A percentile compares a stretch with the other conserved stretches of the same genome.
phyloP scores from a whole-genome alignment of 129 eudicot species.

The Flaveria ramosissima region DNA sequence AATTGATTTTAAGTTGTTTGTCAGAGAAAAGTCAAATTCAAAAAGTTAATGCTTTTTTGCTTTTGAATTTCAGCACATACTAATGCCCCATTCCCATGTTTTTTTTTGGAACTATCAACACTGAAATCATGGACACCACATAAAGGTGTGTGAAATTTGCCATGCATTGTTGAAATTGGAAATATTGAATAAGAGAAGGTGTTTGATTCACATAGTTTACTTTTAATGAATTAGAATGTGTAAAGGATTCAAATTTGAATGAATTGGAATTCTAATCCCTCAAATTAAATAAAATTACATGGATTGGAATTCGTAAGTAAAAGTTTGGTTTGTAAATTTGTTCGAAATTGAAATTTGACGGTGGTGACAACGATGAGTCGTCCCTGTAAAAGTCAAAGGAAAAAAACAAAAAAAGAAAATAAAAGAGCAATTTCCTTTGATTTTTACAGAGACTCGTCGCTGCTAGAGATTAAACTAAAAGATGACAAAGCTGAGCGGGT shows the following conservation, averaged over 20 bases:
- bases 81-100: conserved; percentile 10
- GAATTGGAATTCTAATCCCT: too few species aligned
- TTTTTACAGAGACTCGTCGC: too few species aligned
- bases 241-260: neutral
- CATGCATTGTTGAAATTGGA: conserved; percentile 11
- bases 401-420: too few species aligned
- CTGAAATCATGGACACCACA: conserved; percentile 18
- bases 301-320: too few species aligned
- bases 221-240: neutral
- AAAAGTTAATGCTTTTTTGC: conserved; percentile 16
- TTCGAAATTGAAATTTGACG: too few species aligned
- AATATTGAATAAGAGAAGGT: neutral
- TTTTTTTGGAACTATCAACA: neutral
- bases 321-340: too few species aligned
- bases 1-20: neutral
- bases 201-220: neutral
- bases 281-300: too few species aligned
- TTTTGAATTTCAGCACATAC: conserved; percentile 20
- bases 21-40: conserved; percentile 20
- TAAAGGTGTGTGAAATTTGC: conserved; percentile 12
- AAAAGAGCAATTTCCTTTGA: too few species aligned
- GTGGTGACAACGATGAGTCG: too few species aligned
- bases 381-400: too few species aligned
- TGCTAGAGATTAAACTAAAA: too few species aligned
- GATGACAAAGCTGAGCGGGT: too few species aligned